Conservation (phyloP, 192 early-diverging fungal species). For the Linnemannia exigua region DNA sequence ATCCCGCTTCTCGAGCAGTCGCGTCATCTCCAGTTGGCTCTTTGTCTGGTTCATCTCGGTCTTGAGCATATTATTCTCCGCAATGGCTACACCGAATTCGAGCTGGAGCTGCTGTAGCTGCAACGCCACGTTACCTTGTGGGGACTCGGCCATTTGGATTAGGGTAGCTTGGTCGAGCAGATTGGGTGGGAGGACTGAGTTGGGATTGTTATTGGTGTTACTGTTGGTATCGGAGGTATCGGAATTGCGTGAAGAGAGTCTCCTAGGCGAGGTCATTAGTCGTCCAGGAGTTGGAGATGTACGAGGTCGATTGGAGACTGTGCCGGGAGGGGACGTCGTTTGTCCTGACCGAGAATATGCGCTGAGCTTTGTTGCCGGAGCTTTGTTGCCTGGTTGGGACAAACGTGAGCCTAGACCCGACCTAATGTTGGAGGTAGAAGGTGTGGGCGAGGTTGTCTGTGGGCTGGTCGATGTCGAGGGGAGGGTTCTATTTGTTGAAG, state of each 20-base stretch:
- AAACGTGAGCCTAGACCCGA: constrained; percentile 19
- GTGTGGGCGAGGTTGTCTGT: constrained; percentile 31
- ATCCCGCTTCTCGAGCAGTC: constrained; percentile 54
- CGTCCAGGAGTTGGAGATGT: constrained; percentile 40
- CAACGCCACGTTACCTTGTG: constrained; percentile 25
- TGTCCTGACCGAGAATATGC: constrained; percentile 11
- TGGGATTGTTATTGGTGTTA: neutral
- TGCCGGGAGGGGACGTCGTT: constrained; percentile 15
- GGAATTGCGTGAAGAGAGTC: constrained; percentile 36
- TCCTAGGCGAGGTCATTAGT: constrained; percentile 20
- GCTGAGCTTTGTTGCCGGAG: neutral
- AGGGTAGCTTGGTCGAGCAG: constrained; percentile 31
- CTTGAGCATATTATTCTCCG: constrained; percentile 81
- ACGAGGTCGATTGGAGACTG: constrained; percentile 19
- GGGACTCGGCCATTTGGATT: constrained; percentile 46
- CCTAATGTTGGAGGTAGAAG: neutral
- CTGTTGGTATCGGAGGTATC: constrained; percentile 28
- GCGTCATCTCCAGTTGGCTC: constrained; percentile 64
- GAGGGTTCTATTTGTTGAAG: constrained; percentile 1
- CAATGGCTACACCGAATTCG: constrained; percentile 77
- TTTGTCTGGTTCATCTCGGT: constrained; percentile 79
- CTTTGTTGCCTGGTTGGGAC: constrained; percentile 8
- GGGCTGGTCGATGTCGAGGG: constrained; percentile 2
- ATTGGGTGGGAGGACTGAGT: neutral
- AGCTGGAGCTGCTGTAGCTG: constrained; percentile 71